These are phyloP conservation scores for Excoecaria agallocha DNA, from an alignment of 345 rosid genomes.

Conservation along the genomic window DNA sequence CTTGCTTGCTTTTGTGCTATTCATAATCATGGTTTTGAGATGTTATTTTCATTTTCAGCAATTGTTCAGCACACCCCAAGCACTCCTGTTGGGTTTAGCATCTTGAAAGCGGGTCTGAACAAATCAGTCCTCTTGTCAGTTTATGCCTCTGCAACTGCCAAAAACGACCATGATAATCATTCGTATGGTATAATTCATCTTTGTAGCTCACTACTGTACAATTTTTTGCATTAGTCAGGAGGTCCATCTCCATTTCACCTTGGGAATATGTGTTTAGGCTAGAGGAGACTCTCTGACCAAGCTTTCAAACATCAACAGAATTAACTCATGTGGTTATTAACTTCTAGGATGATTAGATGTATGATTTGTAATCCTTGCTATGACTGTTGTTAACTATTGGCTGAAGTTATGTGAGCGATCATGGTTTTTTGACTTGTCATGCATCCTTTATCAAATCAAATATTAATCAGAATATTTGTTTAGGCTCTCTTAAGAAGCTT, in stretches of 20 bases:
- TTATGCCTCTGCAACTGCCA: constrained; percentile 60
- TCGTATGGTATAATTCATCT: constrained; percentile 69
- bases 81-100: constrained; percentile 90
- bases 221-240: constrained; percentile 12
- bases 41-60: constrained; percentile 91
- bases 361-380: not conserved
- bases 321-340: not conserved
- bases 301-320: not conserved
- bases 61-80: constrained; percentile 82
- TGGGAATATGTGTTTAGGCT: not conserved
- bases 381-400: not conserved
- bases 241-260: not conserved
- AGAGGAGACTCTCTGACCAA: not conserved
- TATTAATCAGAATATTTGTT: constrained; percentile 1
- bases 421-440: constrained; percentile 14
- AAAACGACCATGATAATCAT: constrained; percentile 43
- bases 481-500: not conserved
- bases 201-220: constrained; percentile 17
- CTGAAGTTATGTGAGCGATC: not conserved
- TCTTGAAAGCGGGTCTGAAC: constrained; percentile 93
- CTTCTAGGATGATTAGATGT: not conserved
- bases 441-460: constrained; percentile 3
- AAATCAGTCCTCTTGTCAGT: constrained; percentile 95
- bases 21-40: constrained; percentile 91
- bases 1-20: constrained; percentile 94